Evolutionary conservation across 495 filamentous ascomycete species (phyloP), one percentile per base, ranked within the genome.

Genomic region (Penicillium herquei): DNA sequence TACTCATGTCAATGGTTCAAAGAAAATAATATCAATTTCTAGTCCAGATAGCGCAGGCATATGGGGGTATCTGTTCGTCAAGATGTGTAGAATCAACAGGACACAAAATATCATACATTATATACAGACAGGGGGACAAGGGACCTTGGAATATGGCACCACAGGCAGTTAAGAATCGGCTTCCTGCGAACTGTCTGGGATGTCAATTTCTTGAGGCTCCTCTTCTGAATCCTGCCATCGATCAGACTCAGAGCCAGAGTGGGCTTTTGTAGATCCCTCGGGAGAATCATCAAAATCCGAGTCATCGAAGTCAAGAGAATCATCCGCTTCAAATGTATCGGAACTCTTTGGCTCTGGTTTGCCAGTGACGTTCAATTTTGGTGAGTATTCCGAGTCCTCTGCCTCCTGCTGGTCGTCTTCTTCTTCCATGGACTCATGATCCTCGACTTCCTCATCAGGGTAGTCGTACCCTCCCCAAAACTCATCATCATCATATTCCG

Each of bases 51-150:
- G 21, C 21, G 21, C 21, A 26, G 21, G 43, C 13, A 45, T 52
- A 59, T 30, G 16, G 39, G 52, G 53, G 53, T 60, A 56, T 60
- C 49, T 60, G 42, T 60, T 60, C 52, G 13, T 56, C 39, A 44
- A 6, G 21, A 41, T 39, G 16, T 26, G 17, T 52, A 26, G 30
- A 41, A 26, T 12, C 7, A 46, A 35, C 34, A 49, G 11, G 9
- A 32, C 14, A 52, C 48, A 30, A 16, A 33, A 33, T 14, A 17
- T 46, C 43, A 46, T 11, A 31, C 43, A 46, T 31, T 46, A 46
- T 46, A 46, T 46, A 33, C 30, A 32, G 10, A 46, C 21, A 46
- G 12, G 26, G 21, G 43, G 18, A 32, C 14, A 31, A 31, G 4
- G 21, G 21, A 26, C 1, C 21, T 26, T 26, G 21, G 21, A 26